A percentile compares a stretch with the other conserved stretches of the same genome.
These are phyloP conservation scores for Colletotrichum filicis DNA, from an alignment of 2,329 filamentous ascomycete species.

Conservation along the genomic window DNA sequence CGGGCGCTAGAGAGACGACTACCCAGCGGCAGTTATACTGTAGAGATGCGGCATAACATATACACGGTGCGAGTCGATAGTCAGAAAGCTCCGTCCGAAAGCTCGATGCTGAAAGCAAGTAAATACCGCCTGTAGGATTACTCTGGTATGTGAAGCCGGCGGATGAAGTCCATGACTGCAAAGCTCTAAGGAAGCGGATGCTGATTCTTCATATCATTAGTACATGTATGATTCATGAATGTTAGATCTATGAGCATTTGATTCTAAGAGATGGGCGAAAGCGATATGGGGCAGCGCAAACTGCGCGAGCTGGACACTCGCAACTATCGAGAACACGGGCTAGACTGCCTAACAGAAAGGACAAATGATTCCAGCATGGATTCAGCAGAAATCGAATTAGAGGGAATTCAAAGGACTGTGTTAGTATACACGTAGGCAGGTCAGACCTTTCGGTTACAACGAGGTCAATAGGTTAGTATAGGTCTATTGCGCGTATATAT, in stretches of 20 bases:
- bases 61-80: background rate
- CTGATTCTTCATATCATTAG: background rate
- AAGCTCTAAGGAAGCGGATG: background rate
- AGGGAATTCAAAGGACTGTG: background rate
- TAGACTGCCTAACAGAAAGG: background rate
- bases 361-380: background rate
- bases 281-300: background rate
- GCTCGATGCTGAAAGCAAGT: background rate
- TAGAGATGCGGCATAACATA: background rate
- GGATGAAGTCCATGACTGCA: background rate
- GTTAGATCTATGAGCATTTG: background rate
- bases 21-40: background rate
- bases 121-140: background rate
- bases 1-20: background rate
- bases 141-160: background rate
- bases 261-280: background rate
- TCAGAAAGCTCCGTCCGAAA: background rate
- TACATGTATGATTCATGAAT: background rate
- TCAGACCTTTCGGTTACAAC: no score
- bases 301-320: background rate
- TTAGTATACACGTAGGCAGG: no score
- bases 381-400: background rate
- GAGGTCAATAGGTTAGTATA: no score
- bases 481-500: no score
- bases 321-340: background rate